Conservation (phyloP, 148 eudicot genomes). For the Pouteria glomerata region DNA sequence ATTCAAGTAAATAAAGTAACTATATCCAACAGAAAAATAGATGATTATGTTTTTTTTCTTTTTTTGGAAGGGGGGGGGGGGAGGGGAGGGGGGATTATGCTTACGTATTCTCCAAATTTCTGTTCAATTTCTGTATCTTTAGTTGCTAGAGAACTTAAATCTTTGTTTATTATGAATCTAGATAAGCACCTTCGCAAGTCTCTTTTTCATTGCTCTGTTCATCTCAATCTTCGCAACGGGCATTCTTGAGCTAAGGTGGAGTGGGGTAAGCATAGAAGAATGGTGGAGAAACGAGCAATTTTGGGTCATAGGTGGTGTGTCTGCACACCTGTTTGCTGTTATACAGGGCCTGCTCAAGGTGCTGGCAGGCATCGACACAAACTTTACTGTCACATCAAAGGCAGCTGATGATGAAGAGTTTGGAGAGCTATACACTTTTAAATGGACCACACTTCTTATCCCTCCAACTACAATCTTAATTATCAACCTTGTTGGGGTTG, state of each 20-base stretch:
- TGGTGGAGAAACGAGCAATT: slow-evolving; percentile 3
- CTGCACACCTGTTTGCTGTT: background rate
- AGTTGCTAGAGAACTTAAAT: background rate
- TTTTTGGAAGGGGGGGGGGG: no score
- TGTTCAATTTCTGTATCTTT: background rate
- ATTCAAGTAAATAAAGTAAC: no score
- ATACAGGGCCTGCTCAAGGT: background rate
- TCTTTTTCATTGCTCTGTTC: background rate
- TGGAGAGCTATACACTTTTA: background rate
- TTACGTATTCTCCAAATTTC: no score
- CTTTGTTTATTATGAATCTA: background rate
- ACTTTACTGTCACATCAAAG: background rate
- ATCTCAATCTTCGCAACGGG: background rate
- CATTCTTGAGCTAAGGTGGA: background rate
- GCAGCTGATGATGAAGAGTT: background rate
- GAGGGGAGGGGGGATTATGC: no score
- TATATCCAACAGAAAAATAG: no score
- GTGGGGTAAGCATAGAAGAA: background rate
- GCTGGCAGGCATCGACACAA: background rate
- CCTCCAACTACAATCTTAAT: slow-evolving; percentile 53
- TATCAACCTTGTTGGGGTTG: slow-evolving; percentile 53
- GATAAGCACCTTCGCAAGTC: background rate
- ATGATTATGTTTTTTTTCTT: no score
- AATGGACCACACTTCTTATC: slow-evolving; percentile 12
- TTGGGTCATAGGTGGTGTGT: background rate